Evolutionary conservation across 495 filamentous ascomycete genomes (phyloP).

Genomic region (Aspergillus incahuasiensis): DNA sequence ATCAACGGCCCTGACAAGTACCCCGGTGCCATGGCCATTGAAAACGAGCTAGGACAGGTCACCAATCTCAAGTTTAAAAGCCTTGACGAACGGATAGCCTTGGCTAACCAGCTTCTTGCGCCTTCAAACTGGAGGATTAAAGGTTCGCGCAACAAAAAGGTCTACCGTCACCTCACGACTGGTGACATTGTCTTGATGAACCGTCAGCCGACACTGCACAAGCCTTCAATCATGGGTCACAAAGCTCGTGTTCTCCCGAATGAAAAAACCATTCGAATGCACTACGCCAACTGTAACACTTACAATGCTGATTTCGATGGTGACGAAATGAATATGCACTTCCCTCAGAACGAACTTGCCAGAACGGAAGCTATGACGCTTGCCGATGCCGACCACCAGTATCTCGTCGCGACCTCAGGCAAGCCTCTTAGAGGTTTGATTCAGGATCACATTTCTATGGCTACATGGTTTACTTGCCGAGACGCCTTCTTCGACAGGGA

Average conservation of each 20-base stretch:
- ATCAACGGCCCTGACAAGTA: conserved; percentile 91
- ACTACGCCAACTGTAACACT: conserved; percentile 99
- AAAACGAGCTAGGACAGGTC: conserved; percentile 91
- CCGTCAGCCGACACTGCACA: conserved; percentile 97
- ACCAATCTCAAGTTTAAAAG: conserved; percentile 83
- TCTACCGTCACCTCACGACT: conserved; percentile 91
- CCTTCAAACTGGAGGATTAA: conserved; percentile 71
- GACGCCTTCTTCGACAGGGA: conserved; percentile 88
- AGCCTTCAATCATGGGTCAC: conserved; percentile 99
- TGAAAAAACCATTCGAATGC: conserved; percentile 97
- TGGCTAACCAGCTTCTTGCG: conserved; percentile 91
- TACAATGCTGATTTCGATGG: conserved; percentile 99
- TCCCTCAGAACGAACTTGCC: conserved; percentile 94
- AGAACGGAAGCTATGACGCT: conserved; percentile 85
- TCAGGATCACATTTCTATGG: conserved; percentile 97
- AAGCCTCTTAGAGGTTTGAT: conserved; percentile 95
- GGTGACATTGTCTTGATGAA: conserved; percentile 99
- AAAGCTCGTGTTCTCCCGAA: conserved; percentile 85
- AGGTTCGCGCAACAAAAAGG: conserved; percentile 87
- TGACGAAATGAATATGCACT: conserved; percentile 99
- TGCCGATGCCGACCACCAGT: conserved; percentile 96
- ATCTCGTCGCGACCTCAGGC: conserved; percentile 88
- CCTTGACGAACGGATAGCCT: conserved; percentile 72
- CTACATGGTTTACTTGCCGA: conserved; percentile 80
- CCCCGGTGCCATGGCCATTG: conserved; percentile 89